These are phyloP conservation scores for Zopfia rhizophila DNA, from an alignment of 2,329 filamentous ascomycete genomes.

Conservation along the genomic window DNA sequence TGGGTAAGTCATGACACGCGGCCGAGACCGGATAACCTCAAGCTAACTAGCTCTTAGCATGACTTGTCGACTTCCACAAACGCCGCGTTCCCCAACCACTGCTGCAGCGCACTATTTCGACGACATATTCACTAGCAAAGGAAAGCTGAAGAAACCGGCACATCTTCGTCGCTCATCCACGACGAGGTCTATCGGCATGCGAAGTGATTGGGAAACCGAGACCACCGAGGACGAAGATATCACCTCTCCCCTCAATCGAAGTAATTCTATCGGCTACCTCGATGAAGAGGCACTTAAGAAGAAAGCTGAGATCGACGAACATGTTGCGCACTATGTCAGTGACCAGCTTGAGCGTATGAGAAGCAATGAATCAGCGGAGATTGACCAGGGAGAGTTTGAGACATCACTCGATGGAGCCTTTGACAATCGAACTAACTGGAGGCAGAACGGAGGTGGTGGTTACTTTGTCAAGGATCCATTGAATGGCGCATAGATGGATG, in stretches of 20 bases:
- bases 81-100: conserved; percentile 84
- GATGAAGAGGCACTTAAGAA: conserved; percentile 60
- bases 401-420: conserved; percentile 61
- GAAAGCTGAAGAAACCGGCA: conserved; percentile 57
- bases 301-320: conserved; percentile 59
- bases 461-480: conserved; percentile 44
- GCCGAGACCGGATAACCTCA: not conserved
- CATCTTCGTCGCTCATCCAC: conserved; percentile 81
- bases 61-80: conserved; percentile 91
- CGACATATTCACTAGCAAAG: conserved; percentile 75
- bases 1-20: conserved; percentile 71
- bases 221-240: conserved; percentile 44
- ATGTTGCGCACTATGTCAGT: conserved; percentile 83
- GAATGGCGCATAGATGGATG: conserved; percentile 1
- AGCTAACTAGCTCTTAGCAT: conserved; percentile 68
- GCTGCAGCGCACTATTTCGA: conserved; percentile 96
- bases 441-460: conserved; percentile 30
- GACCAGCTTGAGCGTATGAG: conserved; percentile 81
- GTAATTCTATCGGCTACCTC: conserved; percentile 62
- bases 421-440: conserved; percentile 35
- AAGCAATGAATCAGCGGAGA: conserved; percentile 63
- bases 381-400: conserved; percentile 71
- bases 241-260: conserved; percentile 44
- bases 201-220: conserved; percentile 75
- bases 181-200: conserved; percentile 81